Evolutionary conservation across 1,284 basidiomycete species (phyloP).

Genomic region (Ceratobasidium sp.): DNA sequence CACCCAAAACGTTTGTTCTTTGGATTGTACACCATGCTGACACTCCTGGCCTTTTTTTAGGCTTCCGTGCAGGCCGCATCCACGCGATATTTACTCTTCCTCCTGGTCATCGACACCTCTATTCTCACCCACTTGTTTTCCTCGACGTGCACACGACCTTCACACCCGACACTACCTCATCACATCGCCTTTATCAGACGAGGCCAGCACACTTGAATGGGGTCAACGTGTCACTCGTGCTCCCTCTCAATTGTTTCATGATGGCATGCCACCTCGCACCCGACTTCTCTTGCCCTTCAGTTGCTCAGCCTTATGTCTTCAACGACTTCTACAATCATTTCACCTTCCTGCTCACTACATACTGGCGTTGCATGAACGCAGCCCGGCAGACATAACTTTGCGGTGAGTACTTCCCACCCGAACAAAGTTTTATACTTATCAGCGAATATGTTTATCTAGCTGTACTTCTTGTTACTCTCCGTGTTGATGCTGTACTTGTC

Average conservation of each 20-base stretch:
- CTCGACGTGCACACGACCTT: constrained; percentile 12
- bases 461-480: no score
- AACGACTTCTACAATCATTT: constrained; percentile 12
- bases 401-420: no score
- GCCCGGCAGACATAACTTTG: neutral
- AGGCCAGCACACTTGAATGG: neutral
- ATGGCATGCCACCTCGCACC: constrained; percentile 19
- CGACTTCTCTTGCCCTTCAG: neutral
- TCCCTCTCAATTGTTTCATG: constrained; percentile 1
- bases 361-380: neutral
- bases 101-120: neutral
- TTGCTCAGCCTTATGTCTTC: neutral
- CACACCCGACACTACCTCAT: neutral
- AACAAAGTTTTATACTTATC: no score
- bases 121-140: constrained; percentile 22
- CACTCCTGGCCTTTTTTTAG: no score
- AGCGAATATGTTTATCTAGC: no score
- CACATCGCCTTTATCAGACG: neutral
- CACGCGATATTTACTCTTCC: constrained; percentile 24
- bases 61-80: constrained; percentile 12
- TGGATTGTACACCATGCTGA: no score
- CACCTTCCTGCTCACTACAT: neutral
- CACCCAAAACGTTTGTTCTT: no score
- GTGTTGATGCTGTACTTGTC: no score
- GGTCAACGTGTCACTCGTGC: constrained; percentile 2